A percentile compares a stretch with the other conserved stretches of the same genome.
Evolutionary conservation across 371 early-diverging fungal species (phyloP).

Genomic region (Apophysomyces trapeziformis): DNA sequence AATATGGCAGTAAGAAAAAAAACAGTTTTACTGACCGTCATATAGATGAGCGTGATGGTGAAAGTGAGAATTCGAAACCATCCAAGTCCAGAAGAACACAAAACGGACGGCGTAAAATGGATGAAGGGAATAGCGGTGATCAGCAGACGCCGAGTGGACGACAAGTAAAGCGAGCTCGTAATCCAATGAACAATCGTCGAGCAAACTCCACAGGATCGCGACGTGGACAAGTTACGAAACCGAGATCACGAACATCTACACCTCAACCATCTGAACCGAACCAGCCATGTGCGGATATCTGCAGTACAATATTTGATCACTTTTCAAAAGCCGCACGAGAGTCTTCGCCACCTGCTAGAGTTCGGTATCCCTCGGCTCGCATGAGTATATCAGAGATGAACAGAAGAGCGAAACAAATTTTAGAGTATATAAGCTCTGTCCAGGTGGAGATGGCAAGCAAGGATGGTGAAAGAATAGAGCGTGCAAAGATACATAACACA

Average conservation of each 20-base stretch:
- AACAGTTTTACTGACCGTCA: background rate
- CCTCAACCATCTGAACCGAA: conserved; percentile 23
- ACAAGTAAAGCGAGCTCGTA: conserved; percentile 1
- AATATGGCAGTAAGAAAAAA: too few species aligned
- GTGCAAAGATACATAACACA: background rate
- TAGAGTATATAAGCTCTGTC: conserved; percentile 59
- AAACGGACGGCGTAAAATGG: background rate
- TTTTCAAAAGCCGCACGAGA: conserved; percentile 29
- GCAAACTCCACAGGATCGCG: conserved; percentile 11
- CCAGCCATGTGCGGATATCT: conserved; percentile 17
- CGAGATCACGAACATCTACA: conserved; percentile 28
- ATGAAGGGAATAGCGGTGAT: background rate
- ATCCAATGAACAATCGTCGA: conserved; percentile 12
- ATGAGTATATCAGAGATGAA: conserved; percentile 61
- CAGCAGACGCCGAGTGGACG: background rate
- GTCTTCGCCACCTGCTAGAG: conserved; percentile 43
- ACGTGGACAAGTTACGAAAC: conserved; percentile 17
- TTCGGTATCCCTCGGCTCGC: conserved; percentile 49
- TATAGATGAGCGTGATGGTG: background rate
- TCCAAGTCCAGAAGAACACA: background rate
- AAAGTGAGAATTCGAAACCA: background rate
- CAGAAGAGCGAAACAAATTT: conserved; percentile 57
- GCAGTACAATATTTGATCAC: conserved; percentile 25
- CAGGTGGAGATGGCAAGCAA: conserved; percentile 55
- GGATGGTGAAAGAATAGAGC: background rate